Conservation (phyloP, 371 early-diverging fungal genomes). For the Apophysomyces sp. region DNA sequence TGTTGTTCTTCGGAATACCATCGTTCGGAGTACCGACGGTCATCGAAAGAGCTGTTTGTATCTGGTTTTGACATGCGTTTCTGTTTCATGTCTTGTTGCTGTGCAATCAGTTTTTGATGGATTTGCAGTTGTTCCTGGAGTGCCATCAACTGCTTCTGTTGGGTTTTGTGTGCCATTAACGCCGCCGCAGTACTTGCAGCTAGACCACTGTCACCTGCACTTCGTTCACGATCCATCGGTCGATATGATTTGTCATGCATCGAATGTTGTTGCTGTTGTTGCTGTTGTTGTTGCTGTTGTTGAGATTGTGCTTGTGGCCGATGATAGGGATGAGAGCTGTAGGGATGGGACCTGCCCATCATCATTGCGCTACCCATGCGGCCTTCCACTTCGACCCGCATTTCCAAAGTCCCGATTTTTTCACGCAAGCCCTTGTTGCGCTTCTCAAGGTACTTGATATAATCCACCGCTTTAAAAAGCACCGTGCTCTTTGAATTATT, state of each 20-base stretch:
- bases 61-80: neutral
- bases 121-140: conserved; percentile 15
- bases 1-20: neutral
- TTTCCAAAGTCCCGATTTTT: conserved; percentile 44
- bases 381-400: conserved; percentile 34
- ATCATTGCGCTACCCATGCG: conserved; percentile 7
- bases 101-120: conserved; percentile 12
- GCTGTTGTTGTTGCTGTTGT: conserved; percentile 53
- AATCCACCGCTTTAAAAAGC: conserved; percentile 56
- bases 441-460: conserved; percentile 41
- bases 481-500: conserved; percentile 57
- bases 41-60: neutral
- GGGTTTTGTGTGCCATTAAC: conserved; percentile 18
- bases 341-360: conserved; percentile 2
- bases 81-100: conserved; percentile 3
- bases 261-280: conserved; percentile 56
- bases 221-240: neutral
- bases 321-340: neutral
- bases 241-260: neutral
- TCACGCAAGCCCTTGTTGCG: conserved; percentile 47
- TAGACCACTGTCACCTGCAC: neutral
- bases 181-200: conserved; percentile 16
- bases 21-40: neutral
- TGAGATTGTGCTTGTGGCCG: conserved; percentile 2
- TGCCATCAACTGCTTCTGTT: conserved; percentile 17